Conservation (phyloP, 2,329 filamentous ascomycete genomes). For the Apiospora aurea region DNA sequence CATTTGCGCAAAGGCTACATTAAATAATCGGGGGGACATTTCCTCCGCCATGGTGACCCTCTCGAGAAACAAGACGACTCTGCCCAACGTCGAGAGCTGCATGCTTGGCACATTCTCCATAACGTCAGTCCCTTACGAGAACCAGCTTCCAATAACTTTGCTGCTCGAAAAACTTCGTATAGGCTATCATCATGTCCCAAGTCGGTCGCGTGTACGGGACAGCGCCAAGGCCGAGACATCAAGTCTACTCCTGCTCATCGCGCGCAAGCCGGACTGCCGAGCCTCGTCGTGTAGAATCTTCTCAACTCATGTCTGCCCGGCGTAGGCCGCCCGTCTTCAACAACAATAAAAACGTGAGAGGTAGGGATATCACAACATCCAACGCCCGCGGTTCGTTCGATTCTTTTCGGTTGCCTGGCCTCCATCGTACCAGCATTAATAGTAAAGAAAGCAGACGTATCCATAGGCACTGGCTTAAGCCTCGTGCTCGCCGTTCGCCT, state of each 20-base stretch:
- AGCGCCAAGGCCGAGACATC: background rate
- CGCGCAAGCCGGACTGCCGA: background rate
- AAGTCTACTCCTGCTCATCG: slow-evolving; percentile 8
- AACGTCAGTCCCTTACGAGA: slow-evolving; percentile 26
- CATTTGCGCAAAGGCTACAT: slow-evolving; percentile 37
- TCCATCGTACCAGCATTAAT: slow-evolving; percentile 36
- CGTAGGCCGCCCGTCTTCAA: slow-evolving; percentile 34
- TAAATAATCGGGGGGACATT: slow-evolving; percentile 32
- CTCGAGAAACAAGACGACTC: background rate
- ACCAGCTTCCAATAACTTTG: slow-evolving; percentile 14
- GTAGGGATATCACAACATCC: slow-evolving; percentile 42
- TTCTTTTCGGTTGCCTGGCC: slow-evolving; percentile 32
- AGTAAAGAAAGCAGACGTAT: slow-evolving; percentile 37
- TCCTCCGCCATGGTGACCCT: slow-evolving; percentile 30
- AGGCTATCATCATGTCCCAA: slow-evolving; percentile 6
- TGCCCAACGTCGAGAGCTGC: background rate
- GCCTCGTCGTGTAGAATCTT: slow-evolving; percentile 27
- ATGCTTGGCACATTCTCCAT: slow-evolving; percentile 34
- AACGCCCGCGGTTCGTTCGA: slow-evolving; percentile 38
- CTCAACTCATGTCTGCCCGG: slow-evolving; percentile 37
- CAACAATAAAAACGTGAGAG: slow-evolving; percentile 34
- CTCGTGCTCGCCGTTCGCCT: slow-evolving; percentile 64
- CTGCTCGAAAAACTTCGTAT: slow-evolving; percentile 13
- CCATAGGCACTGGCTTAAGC: slow-evolving; percentile 49
- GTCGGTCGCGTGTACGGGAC: background rate